These are phyloP conservation scores for Penicillium sp. DNA, from an alignment of 2,329 filamentous ascomycete species.

Conservation along the genomic window DNA sequence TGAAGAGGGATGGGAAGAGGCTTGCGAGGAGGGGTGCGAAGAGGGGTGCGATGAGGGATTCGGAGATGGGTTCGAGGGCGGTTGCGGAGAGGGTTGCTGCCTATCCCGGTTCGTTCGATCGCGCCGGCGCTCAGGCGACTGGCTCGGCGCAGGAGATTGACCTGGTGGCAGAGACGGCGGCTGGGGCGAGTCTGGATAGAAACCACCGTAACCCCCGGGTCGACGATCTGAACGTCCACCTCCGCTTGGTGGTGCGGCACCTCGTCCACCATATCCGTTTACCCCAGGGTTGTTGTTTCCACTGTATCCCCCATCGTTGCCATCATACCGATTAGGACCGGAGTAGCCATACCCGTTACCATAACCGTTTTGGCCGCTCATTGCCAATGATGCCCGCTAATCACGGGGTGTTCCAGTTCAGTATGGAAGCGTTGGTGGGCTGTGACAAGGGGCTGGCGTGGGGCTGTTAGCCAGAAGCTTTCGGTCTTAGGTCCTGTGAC, in stretches of 20 bases:
- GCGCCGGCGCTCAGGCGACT: slow-evolving; percentile 35
- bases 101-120: slow-evolving; percentile 34
- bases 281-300: slow-evolving; percentile 31
- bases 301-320: slow-evolving; percentile 33
- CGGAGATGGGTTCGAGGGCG: slow-evolving; percentile 29
- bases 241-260: slow-evolving; percentile 17
- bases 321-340: slow-evolving; percentile 36
- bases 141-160: slow-evolving; percentile 27
- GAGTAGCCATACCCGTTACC: slow-evolving; percentile 40
- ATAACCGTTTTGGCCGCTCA: slow-evolving; percentile 38
- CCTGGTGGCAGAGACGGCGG: slow-evolving; percentile 27
- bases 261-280: slow-evolving; percentile 33
- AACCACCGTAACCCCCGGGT: slow-evolving; percentile 46
- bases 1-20: slow-evolving; percentile 23
- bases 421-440: slow-evolving; percentile 9
- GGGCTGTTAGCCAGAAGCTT: slow-evolving; percentile 7
- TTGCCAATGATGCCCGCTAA: slow-evolving; percentile 21
- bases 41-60: not conserved
- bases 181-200: slow-evolving; percentile 35
- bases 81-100: slow-evolving; percentile 17
- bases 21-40: slow-evolving; percentile 12
- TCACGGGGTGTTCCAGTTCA: slow-evolving; percentile 8
- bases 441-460: slow-evolving; percentile 18
- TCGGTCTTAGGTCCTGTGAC: slow-evolving; percentile 15
- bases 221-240: slow-evolving; percentile 35